Conservation (phyloP, 768 basidiomycete species). For the Psilocybe azurescens region DNA sequence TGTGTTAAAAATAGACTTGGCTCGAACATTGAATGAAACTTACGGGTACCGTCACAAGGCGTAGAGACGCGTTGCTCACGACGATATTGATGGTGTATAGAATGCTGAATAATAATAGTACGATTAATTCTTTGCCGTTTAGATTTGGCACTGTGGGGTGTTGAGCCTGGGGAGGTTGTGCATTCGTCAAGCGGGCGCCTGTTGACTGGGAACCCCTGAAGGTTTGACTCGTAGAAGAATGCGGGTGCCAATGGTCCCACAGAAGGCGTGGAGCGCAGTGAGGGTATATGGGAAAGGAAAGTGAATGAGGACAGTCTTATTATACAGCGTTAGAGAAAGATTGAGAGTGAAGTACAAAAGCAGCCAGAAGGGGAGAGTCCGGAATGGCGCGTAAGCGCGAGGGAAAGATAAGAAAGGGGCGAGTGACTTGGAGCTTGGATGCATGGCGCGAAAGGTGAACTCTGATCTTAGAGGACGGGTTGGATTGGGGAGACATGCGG, state of each 20-base stretch:
- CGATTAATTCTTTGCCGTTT: constrained; percentile 60
- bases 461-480: constrained; percentile 1
- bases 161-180: constrained; percentile 13
- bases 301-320: constrained; percentile 89
- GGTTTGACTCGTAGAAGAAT: constrained; percentile 51
- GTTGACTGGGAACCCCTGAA: constrained; percentile 4
- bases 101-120: constrained; percentile 82
- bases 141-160: constrained; percentile 25
- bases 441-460: constrained; percentile 3
- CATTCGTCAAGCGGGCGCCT: constrained; percentile 6
- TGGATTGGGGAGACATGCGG: constrained; percentile 1
- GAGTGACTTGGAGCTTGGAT: neutral
- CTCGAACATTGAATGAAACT: constrained; percentile 34
- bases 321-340: constrained; percentile 90
- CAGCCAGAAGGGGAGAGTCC: constrained; percentile 59
- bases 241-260: constrained; percentile 82
- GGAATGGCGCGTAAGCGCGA: constrained; percentile 2
- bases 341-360: constrained; percentile 89
- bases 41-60: constrained; percentile 89
- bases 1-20: neutral
- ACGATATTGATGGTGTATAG: constrained; percentile 95
- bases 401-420: neutral
- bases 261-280: constrained; percentile 90
- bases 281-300: constrained; percentile 98
- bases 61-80: constrained; percentile 89